phyloP scores from a whole-genome alignment of 768 basidiomycete genomes.

The Coprinopsis marcescibilis region DNA sequence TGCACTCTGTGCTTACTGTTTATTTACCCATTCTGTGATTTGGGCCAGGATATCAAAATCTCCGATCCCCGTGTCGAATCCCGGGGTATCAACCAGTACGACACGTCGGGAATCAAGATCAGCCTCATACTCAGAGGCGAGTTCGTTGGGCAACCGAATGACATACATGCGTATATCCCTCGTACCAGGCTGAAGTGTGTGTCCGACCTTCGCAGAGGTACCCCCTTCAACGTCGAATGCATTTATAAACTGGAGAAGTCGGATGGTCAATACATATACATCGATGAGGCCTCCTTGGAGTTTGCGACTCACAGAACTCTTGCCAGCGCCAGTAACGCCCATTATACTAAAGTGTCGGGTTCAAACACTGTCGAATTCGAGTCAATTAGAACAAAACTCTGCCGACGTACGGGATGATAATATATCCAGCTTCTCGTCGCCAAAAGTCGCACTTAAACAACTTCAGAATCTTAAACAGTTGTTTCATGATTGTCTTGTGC shows the following conservation, averaged over 20 bases:
- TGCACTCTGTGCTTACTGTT: slow-evolving; percentile 15
- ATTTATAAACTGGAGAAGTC: slow-evolving; percentile 17
- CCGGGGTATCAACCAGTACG: slow-evolving; percentile 23
- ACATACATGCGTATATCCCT: slow-evolving; percentile 14
- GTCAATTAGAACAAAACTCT: neutral
- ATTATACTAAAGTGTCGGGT: slow-evolving; percentile 18
- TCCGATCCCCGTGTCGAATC: slow-evolving; percentile 18
- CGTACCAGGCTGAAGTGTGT: slow-evolving; percentile 20
- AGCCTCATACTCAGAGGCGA: slow-evolving; percentile 1
- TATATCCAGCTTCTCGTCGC: slow-evolving; percentile 7
- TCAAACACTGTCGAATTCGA: neutral
- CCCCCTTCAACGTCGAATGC: neutral
- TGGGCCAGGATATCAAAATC: slow-evolving; percentile 21
- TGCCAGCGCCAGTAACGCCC: slow-evolving; percentile 27
- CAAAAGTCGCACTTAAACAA: too few relatives aligned
- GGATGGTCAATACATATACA: neutral
- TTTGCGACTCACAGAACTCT: slow-evolving; percentile 21
- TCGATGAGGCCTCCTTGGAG: neutral
- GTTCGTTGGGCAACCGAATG: neutral
- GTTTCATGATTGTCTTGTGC: too few relatives aligned
- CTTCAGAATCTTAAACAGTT: too few relatives aligned
- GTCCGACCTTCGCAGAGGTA: slow-evolving; percentile 16
- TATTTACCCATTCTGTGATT: slow-evolving; percentile 21
- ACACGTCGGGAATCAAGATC: neutral
- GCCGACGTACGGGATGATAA: slow-evolving; percentile 18